Conservation (phyloP, 306 rosid genomes). For the Rubus parviflorus region DNA sequence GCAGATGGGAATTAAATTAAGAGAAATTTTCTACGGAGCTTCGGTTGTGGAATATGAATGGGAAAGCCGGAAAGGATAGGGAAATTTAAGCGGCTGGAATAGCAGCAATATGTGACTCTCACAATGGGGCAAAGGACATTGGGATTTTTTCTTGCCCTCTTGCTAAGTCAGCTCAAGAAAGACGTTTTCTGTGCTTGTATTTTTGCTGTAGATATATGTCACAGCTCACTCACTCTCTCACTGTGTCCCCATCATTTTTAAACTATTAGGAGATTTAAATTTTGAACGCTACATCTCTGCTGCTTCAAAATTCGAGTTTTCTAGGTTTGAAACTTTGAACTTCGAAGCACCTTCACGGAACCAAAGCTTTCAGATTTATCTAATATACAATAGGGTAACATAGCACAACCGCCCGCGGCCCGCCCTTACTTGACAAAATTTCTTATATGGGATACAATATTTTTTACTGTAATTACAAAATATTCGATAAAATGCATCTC, state of each 20-base stretch:
- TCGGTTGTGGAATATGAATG: conserved; percentile 16
- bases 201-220: background rate
- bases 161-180: background rate
- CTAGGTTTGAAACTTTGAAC: too few relatives aligned
- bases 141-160: background rate
- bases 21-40: conserved; percentile 9
- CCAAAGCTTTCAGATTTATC: too few relatives aligned
- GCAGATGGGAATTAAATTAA: background rate
- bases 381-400: too few relatives aligned
- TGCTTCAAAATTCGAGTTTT: too few relatives aligned
- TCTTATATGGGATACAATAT: too few relatives aligned
- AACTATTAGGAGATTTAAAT: background rate
- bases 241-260: background rate
- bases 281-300: background rate
- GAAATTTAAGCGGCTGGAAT: background rate
- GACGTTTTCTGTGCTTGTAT: background rate
- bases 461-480: too few relatives aligned
- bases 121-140: too few relatives aligned
- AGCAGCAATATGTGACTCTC: conserved; percentile 11
- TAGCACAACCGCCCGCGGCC: too few relatives aligned
- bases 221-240: background rate
- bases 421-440: too few relatives aligned
- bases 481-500: background rate
- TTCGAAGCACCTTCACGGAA: too few relatives aligned
- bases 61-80: background rate